Percentiles rank a stretch among this genome's conserved stretches.
phyloP scores from a whole-genome alignment of 805 yeast genomes.

The Lipomyces mesembrius region DNA sequence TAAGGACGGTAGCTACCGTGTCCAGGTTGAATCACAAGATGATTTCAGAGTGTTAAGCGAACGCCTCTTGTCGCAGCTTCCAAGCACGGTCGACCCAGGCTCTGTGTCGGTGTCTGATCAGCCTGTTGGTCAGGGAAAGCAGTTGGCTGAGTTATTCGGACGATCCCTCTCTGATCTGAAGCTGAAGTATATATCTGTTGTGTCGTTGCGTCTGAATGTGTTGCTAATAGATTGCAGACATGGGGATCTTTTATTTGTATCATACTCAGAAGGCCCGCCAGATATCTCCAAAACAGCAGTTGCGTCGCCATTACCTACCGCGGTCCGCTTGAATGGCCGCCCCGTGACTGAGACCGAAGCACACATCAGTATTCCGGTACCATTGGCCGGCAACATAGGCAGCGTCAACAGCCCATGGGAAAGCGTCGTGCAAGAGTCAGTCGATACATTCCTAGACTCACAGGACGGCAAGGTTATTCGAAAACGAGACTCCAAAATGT shows the following conservation, averaged over 20 bases:
- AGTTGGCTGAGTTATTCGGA: constrained; percentile 49
- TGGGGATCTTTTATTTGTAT: constrained; percentile 61
- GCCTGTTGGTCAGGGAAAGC: constrained; percentile 54
- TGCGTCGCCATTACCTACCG: constrained; percentile 14
- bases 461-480: constrained; percentile 76
- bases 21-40: constrained; percentile 54
- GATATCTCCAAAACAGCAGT: constrained; percentile 14
- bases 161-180: constrained; percentile 46
- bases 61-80: constrained; percentile 45
- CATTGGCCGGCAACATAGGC: constrained; percentile 13
- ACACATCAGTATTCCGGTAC: constrained; percentile 14
- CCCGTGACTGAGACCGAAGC: constrained; percentile 36
- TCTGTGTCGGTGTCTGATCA: constrained; percentile 51
- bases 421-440: constrained; percentile 57
- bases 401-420: constrained; percentile 23
- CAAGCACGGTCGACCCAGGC: constrained; percentile 41
- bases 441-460: constrained; percentile 69
- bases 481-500: constrained; percentile 57
- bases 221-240: constrained; percentile 50
- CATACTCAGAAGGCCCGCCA: constrained; percentile 43
- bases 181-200: constrained; percentile 40
- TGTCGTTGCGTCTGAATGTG: constrained; percentile 36
- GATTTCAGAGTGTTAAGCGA: constrained; percentile 54
- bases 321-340: constrained; percentile 35
- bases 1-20: constrained; percentile 80